These are phyloP conservation scores for Rhodotorula sp. DNA, from an alignment of 1,284 basidiomycete species.

Conservation along the genomic window DNA sequence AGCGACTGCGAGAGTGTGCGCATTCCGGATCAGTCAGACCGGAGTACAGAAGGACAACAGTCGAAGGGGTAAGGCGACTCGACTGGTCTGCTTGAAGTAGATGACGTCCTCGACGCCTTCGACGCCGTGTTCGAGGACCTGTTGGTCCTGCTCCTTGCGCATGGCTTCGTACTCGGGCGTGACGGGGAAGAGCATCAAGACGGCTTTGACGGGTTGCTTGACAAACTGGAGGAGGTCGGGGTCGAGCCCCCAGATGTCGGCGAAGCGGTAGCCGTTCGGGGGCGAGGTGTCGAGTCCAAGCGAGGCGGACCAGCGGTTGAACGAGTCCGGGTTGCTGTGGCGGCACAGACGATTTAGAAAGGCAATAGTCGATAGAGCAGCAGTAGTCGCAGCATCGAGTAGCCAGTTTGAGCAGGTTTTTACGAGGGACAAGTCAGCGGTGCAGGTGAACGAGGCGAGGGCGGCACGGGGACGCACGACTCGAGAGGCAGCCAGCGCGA, in stretches of 20 bases:
- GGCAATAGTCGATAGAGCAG: neutral
- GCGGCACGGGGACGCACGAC: constrained; percentile 8
- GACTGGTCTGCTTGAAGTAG: constrained; percentile 57
- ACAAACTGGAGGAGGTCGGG: constrained; percentile 56
- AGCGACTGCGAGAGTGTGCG: constrained; percentile 54
- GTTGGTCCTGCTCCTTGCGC: constrained; percentile 60
- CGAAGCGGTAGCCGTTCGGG: constrained; percentile 58
- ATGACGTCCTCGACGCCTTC: constrained; percentile 61
- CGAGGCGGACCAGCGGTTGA: constrained; percentile 62
- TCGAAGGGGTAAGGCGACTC: neutral
- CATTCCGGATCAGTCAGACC: neutral
- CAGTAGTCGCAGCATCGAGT: neutral
- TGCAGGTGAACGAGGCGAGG: neutral
- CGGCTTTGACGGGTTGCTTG: constrained; percentile 54
- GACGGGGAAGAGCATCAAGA: constrained; percentile 78
- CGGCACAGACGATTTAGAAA: no score
- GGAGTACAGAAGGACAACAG: no score
- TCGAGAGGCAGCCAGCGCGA: constrained; percentile 40
- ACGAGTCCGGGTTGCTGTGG: constrained; percentile 30
- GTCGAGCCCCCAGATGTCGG: constrained; percentile 80
- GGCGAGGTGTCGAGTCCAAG: constrained; percentile 63
- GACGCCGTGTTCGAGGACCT: constrained; percentile 54
- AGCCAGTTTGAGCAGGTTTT: no score
- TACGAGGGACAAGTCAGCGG: neutral
- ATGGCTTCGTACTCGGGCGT: constrained; percentile 56